phyloP scores from a whole-genome alignment of 129 eudicot species.

The Flaveria sonorensis region DNA sequence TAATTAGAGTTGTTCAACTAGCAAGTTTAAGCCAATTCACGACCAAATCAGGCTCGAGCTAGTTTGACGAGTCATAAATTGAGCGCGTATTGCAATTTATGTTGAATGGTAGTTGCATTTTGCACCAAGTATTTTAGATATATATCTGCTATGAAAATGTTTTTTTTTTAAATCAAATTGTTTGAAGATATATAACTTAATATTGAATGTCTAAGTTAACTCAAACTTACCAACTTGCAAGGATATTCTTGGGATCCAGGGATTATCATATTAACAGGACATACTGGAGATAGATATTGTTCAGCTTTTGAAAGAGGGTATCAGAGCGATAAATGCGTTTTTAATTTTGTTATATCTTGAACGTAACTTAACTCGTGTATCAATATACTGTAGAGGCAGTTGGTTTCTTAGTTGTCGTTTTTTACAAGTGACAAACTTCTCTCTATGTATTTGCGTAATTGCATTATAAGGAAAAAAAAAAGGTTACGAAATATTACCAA shows the following conservation, averaged over 20 bases:
- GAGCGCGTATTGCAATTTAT: neutral
- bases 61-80: neutral
- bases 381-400: neutral
- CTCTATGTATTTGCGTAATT: neutral
- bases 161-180: neutral
- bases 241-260: neutral
- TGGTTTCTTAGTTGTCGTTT: neutral
- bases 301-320: neutral
- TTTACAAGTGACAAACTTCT: constrained; percentile 14
- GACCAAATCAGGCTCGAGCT: neutral
- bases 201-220: neutral
- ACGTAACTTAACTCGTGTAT: neutral
- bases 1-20: neutral
- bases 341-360: neutral
- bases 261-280: constrained; percentile 5
- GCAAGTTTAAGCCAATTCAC: neutral
- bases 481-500: neutral
- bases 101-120: neutral
- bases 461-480: neutral
- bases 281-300: constrained; percentile 1
- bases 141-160: constrained; percentile 1
- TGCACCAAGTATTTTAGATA: constrained; percentile 9
- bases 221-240: constrained; percentile 13
- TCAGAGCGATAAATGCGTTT: neutral
- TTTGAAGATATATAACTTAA: constrained; percentile 5